These are phyloP conservation scores for Cercospora zeina DNA, from an alignment of 2,329 filamentous ascomycete genomes.

Conservation along the genomic window DNA sequence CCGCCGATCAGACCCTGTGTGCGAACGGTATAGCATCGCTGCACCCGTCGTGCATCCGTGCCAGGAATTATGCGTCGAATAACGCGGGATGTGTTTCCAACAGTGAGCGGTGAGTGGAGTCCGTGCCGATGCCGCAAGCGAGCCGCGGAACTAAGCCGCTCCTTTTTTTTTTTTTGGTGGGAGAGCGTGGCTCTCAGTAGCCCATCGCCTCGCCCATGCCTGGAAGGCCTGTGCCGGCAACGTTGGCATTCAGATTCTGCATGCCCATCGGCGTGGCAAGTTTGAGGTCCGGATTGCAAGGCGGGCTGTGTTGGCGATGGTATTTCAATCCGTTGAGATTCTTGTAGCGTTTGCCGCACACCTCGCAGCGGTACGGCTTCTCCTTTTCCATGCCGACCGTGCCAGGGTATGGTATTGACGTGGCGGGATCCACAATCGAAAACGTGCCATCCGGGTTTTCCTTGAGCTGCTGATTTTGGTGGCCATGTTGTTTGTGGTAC, in stretches of 20 bases:
- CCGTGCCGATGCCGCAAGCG: constrained; percentile 20
- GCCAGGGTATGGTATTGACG: constrained; percentile 88
- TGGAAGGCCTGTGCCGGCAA: constrained; percentile 56
- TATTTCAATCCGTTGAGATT: constrained; percentile 99
- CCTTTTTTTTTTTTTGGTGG: too few species aligned
- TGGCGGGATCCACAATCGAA: constrained; percentile 96
- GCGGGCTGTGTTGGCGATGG: constrained; percentile 69
- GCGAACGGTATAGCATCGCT: constrained; percentile 15
- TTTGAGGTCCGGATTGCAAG: constrained; percentile 82
- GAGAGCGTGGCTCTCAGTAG: constrained; percentile 28
- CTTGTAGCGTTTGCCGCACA: constrained; percentile 98
- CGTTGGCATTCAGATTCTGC: constrained; percentile 51
- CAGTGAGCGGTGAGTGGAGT: constrained; percentile 24
- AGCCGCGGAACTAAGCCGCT: constrained; percentile 21
- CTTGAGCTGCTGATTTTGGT: constrained; percentile 93
- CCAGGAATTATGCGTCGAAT: constrained; percentile 7
- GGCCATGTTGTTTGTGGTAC: constrained; percentile 84
- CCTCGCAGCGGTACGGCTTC: constrained; percentile 96
- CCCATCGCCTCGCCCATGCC: constrained; percentile 46
- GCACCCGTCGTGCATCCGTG: constrained; percentile 16
- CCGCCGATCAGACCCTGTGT: constrained; percentile 6
- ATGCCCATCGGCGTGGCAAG: constrained; percentile 47
- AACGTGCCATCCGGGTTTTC: constrained; percentile 97
- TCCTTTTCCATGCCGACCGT: constrained; percentile 99
- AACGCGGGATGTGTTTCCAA: constrained; percentile 1